Percentiles rank a stretch among this genome's conserved stretches.
Conservation (phyloP, 345 rosid species). For the Chamaenerion angustifolium region DNA sequence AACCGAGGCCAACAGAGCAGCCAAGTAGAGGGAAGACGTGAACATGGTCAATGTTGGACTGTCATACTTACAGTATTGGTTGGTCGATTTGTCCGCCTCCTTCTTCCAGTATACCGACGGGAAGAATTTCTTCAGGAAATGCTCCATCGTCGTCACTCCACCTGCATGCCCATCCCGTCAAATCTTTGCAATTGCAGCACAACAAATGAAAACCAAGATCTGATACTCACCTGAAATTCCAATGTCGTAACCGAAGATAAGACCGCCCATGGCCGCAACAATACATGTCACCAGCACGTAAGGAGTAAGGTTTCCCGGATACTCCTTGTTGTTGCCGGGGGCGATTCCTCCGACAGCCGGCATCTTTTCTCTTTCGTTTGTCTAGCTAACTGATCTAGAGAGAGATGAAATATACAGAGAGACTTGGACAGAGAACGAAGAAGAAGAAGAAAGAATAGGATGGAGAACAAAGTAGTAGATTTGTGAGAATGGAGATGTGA, state of each 20-base stretch:
- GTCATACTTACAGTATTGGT: slow-evolving; percentile 76
- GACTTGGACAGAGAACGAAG: no score
- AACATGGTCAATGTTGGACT: slow-evolving; percentile 60
- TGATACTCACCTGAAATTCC: slow-evolving; percentile 67
- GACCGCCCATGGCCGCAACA: slow-evolving; percentile 98
- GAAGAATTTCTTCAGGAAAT: slow-evolving; percentile 60
- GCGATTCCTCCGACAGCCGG: slow-evolving; percentile 33
- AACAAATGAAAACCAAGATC: neutral
- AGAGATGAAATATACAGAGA: no score
- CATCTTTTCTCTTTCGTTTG: neutral
- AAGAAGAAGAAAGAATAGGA: no score
- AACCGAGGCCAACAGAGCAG: slow-evolving; percentile 65
- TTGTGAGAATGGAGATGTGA: no score
- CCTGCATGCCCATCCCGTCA: slow-evolving; percentile 20
- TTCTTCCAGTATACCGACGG: slow-evolving; percentile 50
- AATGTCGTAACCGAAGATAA: slow-evolving; percentile 91
- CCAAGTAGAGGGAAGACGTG: slow-evolving; percentile 88
- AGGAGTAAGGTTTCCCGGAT: slow-evolving; percentile 76
- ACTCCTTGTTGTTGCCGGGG: slow-evolving; percentile 31
- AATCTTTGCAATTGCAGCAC: neutral
- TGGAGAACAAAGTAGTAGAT: no score
- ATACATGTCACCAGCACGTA: slow-evolving; percentile 67
- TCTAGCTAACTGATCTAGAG: no score
- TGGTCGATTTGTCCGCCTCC: slow-evolving; percentile 20
- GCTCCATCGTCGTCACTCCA: slow-evolving; percentile 80